A percentile compares a stretch with the other conserved stretches of the same genome.
phyloP scores from a whole-genome alignment of 148 eudicot species.

The Rhododendron kiyosumense region DNA sequence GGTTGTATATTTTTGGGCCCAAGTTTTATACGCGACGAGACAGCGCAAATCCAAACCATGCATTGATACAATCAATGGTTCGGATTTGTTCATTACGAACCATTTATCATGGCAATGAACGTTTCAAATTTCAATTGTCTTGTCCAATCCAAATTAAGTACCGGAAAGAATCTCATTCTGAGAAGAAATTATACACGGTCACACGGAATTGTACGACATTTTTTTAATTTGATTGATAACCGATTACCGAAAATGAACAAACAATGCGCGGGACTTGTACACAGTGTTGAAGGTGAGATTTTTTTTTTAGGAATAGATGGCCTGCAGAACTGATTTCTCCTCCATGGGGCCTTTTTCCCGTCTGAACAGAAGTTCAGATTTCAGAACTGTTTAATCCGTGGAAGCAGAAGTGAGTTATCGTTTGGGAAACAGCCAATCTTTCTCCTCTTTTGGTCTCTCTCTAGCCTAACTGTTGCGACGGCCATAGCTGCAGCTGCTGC shows the following conservation, averaged over 20 bases:
- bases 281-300: background rate
- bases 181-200: too few species aligned
- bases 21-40: too few species aligned
- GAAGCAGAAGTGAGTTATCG: conserved; percentile 8
- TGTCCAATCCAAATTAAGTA: background rate
- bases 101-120: too few species aligned
- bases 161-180: too few species aligned
- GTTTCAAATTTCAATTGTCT: background rate
- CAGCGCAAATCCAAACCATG: too few species aligned
- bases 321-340: background rate
- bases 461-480: background rate
- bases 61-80: too few species aligned
- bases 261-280: background rate
- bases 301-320: background rate
- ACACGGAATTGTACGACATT: background rate
- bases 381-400: conserved; percentile 12
- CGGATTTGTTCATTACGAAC: too few species aligned
- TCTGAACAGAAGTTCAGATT: background rate
- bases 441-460: conserved; percentile 2
- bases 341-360: background rate
- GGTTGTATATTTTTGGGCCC: too few species aligned
- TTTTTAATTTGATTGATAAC: background rate
- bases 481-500: background rate
- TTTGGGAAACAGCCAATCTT: conserved; percentile 12
- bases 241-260: background rate